Base-by-base conservation (phyloP, 768 basidiomycete species). In the Russula sp. region DNA sequence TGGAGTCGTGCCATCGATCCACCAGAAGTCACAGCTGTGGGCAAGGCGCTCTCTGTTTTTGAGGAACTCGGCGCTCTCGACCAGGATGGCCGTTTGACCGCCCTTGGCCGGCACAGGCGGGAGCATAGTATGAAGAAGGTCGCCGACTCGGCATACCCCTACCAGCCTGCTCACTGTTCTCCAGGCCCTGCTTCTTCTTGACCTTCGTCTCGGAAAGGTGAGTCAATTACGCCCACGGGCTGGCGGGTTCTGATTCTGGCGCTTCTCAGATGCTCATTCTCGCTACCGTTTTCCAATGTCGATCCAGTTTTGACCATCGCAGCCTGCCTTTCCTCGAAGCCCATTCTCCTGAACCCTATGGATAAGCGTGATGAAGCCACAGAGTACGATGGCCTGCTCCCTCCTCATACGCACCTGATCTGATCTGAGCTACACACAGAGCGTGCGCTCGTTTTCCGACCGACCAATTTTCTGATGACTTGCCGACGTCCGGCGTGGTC, bases 171-270 rank as follows among this genome's bases (percentile, higher is more conserved):
- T 62, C 32, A 57, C 16, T 6, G 18, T 49, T 57, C 22, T 31
- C 62, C 68, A 94, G 90, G 81, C 90, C 2, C 81, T 86, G 74
- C 79, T 96, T n/a, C 94, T 95, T 1, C 77, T 96, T 14, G 95
- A 98, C 73, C 76, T 95, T 10, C 81, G 92, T 45, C 80, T 98
- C 32, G 91, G 85, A 8, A 98, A 97, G 80, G 89, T 89, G 48
- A 48, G 20, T 42, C 35, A 37, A 6, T 35, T 31, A 13, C 32
- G 1, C 6, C 10, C 16, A 8, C 5, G n/a, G 55, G 3, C n/a
- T 10, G 27, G 16, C 22, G 16, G 14, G 10, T 59, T 45, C 40
- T 56, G 31, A 37, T 34, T 40, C 42, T n/a, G 49, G 65, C 27
- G 5, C 45, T 37, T 4, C 47, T n/a, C 63, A 90, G 89, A 95